phyloP scores from a whole-genome alignment of 768 basidiomycete genomes.

The Mrakia gelida region DNA sequence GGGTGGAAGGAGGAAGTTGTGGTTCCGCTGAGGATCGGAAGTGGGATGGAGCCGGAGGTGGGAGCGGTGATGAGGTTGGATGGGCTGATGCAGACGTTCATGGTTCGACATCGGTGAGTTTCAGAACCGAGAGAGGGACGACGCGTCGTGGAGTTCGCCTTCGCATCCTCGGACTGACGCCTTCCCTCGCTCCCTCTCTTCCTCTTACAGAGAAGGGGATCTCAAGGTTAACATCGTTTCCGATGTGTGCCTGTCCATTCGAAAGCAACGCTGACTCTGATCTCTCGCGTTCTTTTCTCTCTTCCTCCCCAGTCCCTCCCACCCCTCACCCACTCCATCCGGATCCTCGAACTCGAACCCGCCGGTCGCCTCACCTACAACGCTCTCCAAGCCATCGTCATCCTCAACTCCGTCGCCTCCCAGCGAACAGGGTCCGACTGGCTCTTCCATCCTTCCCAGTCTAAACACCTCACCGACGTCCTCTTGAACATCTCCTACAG shows the following conservation, averaged over 20 bases:
- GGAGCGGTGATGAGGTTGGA: neutral
- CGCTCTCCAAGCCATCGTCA: conserved; percentile 4
- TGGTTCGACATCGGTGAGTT: conserved; percentile 11
- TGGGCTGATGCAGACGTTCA: conserved; percentile 1
- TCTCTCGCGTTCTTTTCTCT: neutral
- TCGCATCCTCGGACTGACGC: neutral
- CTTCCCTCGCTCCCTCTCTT: neutral
- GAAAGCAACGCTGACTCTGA: neutral
- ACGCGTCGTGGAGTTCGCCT: no score
- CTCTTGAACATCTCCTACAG: conserved; percentile 2
- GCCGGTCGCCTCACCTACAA: neutral
- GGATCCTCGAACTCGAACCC: conserved; percentile 3
- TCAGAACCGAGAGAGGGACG: neutral
- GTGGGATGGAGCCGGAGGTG: neutral
- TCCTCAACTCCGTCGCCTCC: conserved; percentile 8
- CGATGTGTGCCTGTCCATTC: no score
- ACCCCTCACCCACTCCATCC: neutral
- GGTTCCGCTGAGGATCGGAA: neutral
- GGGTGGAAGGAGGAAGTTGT: conserved; percentile 8
- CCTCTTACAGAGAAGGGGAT: neutral
- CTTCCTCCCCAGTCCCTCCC: neutral
- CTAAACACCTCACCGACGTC: neutral
- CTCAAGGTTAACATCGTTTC: no score
- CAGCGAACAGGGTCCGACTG: neutral
- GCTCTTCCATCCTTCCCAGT: neutral